Evolutionary conservation across 2,329 filamentous ascomycete species (phyloP).

Genomic region (Cordyceps cateniannulata): DNA sequence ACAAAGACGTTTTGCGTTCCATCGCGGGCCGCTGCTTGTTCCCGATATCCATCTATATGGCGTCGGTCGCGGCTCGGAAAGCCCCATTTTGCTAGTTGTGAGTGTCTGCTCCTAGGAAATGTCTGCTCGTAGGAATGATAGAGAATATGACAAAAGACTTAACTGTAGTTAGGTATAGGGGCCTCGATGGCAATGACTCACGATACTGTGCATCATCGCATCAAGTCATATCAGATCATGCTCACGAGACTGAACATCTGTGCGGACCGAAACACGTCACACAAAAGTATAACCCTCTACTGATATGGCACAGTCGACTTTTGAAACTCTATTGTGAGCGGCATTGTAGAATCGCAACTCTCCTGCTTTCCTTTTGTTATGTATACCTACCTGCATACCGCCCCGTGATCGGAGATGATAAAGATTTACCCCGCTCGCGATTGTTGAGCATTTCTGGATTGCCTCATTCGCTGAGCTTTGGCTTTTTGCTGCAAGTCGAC

Average conservation of each 20-base stretch:
- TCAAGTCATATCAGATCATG: background rate
- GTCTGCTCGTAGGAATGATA: too few species aligned
- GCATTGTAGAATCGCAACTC: too few species aligned
- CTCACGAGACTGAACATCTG: background rate
- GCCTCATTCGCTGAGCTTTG: background rate
- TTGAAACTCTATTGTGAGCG: too few species aligned
- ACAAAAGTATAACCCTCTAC: background rate
- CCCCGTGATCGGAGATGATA: too few species aligned
- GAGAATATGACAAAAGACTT: too few species aligned
- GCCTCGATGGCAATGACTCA: too few species aligned
- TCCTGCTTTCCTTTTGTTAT: too few species aligned
- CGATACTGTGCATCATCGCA: too few species aligned
- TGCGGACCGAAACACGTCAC: background rate
- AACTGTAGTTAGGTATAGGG: too few species aligned
- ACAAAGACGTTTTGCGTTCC: background rate
- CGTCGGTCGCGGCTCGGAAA: background rate
- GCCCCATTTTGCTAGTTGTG: background rate
- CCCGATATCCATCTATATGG: background rate
- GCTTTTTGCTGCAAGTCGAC: background rate
- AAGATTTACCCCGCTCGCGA: background rate
- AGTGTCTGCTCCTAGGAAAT: background rate
- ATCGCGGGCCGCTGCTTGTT: background rate
- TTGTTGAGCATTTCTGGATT: background rate
- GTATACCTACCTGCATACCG: too few species aligned
- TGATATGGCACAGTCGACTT: too few species aligned